Evolutionary conservation across 129 eudicot genomes (phyloP).

Genomic region (Kitagawia praeruptora): DNA sequence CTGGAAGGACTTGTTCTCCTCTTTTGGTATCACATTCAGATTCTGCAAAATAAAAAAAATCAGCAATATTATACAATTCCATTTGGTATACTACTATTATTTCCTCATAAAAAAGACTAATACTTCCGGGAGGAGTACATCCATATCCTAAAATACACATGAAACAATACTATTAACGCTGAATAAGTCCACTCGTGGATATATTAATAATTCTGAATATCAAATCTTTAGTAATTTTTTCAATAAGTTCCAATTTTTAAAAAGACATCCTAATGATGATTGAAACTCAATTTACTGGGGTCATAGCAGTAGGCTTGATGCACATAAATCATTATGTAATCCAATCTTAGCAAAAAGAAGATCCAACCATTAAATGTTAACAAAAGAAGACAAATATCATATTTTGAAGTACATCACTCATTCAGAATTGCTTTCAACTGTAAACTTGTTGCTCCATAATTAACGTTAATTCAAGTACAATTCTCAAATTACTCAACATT

Average conservation of each 20-base stretch:
- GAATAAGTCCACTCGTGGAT: background rate
- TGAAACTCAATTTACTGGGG: no score
- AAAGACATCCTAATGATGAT: no score
- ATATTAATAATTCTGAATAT: background rate
- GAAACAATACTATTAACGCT: background rate
- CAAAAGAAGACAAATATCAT: background rate
- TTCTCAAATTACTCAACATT: background rate
- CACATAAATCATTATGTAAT: background rate
- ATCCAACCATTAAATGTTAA: background rate
- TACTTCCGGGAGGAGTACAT: background rate
- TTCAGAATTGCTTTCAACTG: background rate
- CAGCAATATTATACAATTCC: background rate
- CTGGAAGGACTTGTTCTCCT: conserved; percentile 76
- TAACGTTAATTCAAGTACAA: background rate
- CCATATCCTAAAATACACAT: background rate
- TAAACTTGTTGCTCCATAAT: background rate
- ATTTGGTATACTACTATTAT: background rate
- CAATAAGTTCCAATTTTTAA: conserved; percentile 7
- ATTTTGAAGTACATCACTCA: background rate
- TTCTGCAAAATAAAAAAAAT: conserved; percentile 44
- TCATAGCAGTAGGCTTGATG: no score
- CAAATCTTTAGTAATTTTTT: background rate
- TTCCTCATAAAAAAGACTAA: background rate
- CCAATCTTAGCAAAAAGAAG: background rate
- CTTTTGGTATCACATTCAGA: conserved; percentile 66